Evolutionary conservation across 805 yeast species (phyloP), one percentile per base, ranked within the genome.

Genomic region (Metschnikowia colocasiae): DNA sequence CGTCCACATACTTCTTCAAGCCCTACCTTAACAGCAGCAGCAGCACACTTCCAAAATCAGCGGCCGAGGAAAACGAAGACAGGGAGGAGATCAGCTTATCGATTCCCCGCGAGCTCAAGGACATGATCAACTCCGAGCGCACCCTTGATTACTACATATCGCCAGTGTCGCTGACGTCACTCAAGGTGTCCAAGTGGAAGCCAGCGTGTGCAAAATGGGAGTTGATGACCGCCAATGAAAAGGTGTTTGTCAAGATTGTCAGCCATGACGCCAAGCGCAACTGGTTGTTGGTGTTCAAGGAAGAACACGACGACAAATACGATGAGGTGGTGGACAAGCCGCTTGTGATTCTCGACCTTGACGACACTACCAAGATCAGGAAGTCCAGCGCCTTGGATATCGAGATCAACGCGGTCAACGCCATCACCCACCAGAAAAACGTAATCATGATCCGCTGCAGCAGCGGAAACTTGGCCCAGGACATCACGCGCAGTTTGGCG

Each of bases 141-240:
- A 54, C 75, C 7, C 54, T 66, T 25, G 77, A 72, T 46, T 66
- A 64, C 53, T 72, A 59, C 54, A 63, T 72, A 10, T 59, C 72
- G 3, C 64, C 67, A 13, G 48, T 67, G 1, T 23, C 65, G 1
- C 65, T 74, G 6, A 65, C 67, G 49, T 54, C 69, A 5, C 56
- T 72, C 59, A 71, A 68, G 41, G 62, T 72, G 9, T 72, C 76
- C 13, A 67, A 64, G 49, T 72, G 77, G 77, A 72, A 69, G 50
- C 55, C 61, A 32, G 63, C 63, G 30, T 65, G 60, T 36, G 77
- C 75, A 2, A 71, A 70, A 47, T 72, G 76, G 76, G 76, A 72
- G 54, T 64, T 72, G 72, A 46, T 72, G 40, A 70, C 76, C 0
- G 54, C 64, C 9, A 63, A 59, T 45, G 73, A 69, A 31, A 64